Conservation (phyloP, 1,139 yeast species). For the Spathaspora sp. region DNA sequence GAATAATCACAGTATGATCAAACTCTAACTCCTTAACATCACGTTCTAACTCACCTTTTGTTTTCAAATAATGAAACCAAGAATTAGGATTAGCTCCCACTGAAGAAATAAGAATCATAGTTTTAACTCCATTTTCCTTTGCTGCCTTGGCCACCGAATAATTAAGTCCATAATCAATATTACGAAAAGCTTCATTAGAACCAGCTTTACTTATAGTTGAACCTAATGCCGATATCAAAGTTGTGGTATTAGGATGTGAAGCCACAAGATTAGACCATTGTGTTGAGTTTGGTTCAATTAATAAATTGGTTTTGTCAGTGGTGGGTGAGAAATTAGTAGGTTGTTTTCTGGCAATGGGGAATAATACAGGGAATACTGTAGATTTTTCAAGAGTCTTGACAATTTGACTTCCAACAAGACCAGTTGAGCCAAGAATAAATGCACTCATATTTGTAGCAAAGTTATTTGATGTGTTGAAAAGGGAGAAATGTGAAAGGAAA, state of each 20-base stretch:
- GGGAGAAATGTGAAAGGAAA: neutral
- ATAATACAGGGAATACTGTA: constrained; percentile 29
- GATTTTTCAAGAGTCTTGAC: constrained; percentile 37
- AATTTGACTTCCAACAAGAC: constrained; percentile 54
- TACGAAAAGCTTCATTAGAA: constrained; percentile 59
- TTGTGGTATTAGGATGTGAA: constrained; percentile 9
- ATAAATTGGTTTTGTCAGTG: constrained; percentile 8
- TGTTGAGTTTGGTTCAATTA: constrained; percentile 23
- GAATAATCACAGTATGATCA: constrained; percentile 61
- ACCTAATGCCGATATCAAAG: constrained; percentile 66
- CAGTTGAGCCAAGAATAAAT: constrained; percentile 57
- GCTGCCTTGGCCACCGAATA: constrained; percentile 67
- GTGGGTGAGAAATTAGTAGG: constrained; percentile 16
- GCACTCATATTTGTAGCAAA: constrained; percentile 21
- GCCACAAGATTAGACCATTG: constrained; percentile 40
- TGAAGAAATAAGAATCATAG: constrained; percentile 64
- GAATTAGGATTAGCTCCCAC: constrained; percentile 57
- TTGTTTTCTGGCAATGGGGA: constrained; percentile 47
- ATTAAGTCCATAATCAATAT: constrained; percentile 71
- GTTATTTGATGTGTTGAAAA: neutral
- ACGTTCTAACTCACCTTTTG: constrained; percentile 67
- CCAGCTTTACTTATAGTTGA: constrained; percentile 75
- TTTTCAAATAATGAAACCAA: constrained; percentile 51
- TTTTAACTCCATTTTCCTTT: constrained; percentile 59
- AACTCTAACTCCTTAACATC: constrained; percentile 57